Percentiles rank a stretch among this genome's conserved stretches.
Conservation (phyloP, 106 monocot genomes). For the Triglochin maritima region DNA sequence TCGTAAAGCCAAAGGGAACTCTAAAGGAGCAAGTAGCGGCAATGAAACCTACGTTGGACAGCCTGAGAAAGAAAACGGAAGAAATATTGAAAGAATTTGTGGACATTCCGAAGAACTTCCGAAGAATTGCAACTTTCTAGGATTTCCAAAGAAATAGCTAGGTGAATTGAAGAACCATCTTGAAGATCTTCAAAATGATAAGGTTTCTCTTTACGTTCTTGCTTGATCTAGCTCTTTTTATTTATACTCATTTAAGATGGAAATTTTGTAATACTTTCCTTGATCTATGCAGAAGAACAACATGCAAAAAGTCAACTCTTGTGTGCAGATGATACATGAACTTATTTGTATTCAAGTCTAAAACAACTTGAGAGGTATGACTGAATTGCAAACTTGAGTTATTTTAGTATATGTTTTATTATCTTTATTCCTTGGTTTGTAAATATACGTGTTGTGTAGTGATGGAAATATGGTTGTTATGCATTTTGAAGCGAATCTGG, state of each 20-base stretch:
- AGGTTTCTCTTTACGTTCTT: slow-evolving; percentile 28
- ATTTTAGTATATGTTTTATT: too few species aligned
- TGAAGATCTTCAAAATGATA: slow-evolving; percentile 67
- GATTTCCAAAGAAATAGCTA: slow-evolving; percentile 49
- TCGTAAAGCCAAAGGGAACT: slow-evolving; percentile 34
- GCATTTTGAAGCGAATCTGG: too few species aligned
- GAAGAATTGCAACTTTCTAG: slow-evolving; percentile 41
- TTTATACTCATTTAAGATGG: too few species aligned
- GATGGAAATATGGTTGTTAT: too few species aligned
- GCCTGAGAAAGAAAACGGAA: slow-evolving; percentile 46
- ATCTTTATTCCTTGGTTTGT: too few species aligned
- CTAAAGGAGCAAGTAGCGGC: slow-evolving; percentile 58
- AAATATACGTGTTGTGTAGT: too few species aligned
- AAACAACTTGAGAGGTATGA: too few species aligned
- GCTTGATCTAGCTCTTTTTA: background rate
- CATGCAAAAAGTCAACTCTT: slow-evolving; percentile 44
- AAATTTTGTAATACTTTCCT: slow-evolving; percentile 2
- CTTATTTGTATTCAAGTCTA: too few species aligned
- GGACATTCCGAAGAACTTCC: too few species aligned
- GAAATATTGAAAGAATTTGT: slow-evolving; percentile 51
- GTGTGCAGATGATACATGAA: slow-evolving; percentile 45
- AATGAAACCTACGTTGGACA: slow-evolving; percentile 43
- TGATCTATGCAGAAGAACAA: slow-evolving; percentile 43
- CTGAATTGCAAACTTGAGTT: too few species aligned
- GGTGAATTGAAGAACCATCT: slow-evolving; percentile 56